Percentiles rank a stretch among this genome's conserved stretches.
Evolutionary conservation across 2,329 filamentous ascomycete genomes (phyloP).

Genomic region (Colletotrichum viniferum): DNA sequence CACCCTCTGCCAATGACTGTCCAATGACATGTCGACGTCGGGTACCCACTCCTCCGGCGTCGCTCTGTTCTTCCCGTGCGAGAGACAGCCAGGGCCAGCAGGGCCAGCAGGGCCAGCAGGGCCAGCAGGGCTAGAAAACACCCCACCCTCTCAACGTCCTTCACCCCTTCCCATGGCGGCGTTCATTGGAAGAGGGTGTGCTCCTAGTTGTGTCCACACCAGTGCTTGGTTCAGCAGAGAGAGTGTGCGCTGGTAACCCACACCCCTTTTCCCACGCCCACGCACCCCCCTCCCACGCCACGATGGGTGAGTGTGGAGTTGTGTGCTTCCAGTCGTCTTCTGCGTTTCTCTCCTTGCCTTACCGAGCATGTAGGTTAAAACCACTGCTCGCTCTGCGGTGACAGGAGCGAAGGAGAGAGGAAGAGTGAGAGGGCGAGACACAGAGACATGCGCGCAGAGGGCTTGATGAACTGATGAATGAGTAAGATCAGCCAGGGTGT

Average conservation of each 20-base stretch:
- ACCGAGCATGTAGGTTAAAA: neutral
- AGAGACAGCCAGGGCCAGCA: slow-evolving; percentile 3
- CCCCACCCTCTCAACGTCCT: neutral
- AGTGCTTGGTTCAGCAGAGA: neutral
- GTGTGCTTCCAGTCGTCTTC: neutral
- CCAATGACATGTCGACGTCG: neutral
- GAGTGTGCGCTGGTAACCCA: neutral
- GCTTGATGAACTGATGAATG: neutral
- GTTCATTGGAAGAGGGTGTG: neutral
- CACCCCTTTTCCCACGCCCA: neutral
- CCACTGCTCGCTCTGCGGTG: neutral
- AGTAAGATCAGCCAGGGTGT: neutral
- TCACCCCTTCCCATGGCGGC: neutral
- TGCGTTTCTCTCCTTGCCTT: neutral
- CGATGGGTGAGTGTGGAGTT: neutral
- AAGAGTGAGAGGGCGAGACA: neutral
- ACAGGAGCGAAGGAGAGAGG: neutral
- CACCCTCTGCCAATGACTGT: neutral
- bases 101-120: slow-evolving; percentile 3
- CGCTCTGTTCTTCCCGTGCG: slow-evolving; percentile 6
- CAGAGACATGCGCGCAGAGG: neutral
- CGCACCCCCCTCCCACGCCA: neutral
- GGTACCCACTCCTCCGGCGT: neutral
- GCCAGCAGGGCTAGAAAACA: slow-evolving; percentile 7
- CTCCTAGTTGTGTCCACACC: neutral